Evolutionary conservation across 2,329 filamentous ascomycete species (phyloP), one percentile per base, ranked within the genome.

Genomic region (Meredithiella fracta): DNA sequence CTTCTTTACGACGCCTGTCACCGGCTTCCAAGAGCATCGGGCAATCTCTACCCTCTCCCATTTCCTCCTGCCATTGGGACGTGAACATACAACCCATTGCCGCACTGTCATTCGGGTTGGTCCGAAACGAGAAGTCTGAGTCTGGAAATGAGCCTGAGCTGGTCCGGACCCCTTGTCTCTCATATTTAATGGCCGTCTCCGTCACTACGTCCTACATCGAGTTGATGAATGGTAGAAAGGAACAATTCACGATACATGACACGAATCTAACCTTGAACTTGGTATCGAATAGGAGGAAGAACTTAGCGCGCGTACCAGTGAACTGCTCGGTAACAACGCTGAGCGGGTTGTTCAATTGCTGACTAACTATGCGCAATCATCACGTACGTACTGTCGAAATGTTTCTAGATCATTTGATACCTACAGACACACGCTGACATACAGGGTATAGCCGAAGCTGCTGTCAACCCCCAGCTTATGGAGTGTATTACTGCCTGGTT

Each of bases 401-500:
- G 23, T 23, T 26, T 54, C 9, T 25, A 34, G 9, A 50, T 9
- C 1, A 44, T 11, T 25, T 29, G 17, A 23, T 44, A 6, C n/a
- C 15, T 25, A 47, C 23, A 47, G 37, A 26, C 31, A 25, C 51
- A 20, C 25, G n/a, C n/a, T n/a, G 22, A 29, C 6, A 9, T 38
- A 49, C n/a, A n/a, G n/a, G n/a, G n/a, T n/a, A 11, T 64, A 89
- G 88, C 77, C 53, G 73, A 80, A 51, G 89, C 91, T 23, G 79
- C 88, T 7, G 84, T 83, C 60, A 95, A 96, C 65, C 90, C 91
- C 1, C 85, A 90, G 64, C 77, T 98, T 51, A 82, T 97, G 67
- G 88, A 96, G 64, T 97, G 92, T 67, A 89, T 97, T 63, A 94
- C 89, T 31, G 96, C 92, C 2, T 98, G 92, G 92, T 78, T 97